Conservation (phyloP, 139 green algal genomes). For the Deuterostichococcus epilithicus region DNA sequence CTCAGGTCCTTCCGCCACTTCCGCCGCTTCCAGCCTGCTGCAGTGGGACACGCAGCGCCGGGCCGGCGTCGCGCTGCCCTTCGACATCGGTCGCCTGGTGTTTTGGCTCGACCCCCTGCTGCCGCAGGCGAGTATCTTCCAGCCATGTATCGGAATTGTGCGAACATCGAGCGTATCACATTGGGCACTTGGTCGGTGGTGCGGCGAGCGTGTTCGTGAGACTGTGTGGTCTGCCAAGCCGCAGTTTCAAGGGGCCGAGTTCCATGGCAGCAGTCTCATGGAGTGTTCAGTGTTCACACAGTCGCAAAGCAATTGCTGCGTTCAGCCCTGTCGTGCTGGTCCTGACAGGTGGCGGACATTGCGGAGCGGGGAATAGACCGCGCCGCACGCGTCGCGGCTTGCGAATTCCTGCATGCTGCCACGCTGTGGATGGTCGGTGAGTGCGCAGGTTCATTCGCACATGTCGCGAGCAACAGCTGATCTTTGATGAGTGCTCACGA, state of each 20-base stretch:
- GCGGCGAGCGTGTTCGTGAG: not conserved
- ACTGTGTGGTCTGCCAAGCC: not conserved
- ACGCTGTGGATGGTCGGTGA: conserved; percentile 28
- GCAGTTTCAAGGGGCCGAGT: too few relatives aligned
- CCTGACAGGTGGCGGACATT: conserved; percentile 9
- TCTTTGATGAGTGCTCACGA: too few relatives aligned
- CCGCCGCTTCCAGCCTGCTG: not conserved
- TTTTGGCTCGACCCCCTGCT: conserved; percentile 17
- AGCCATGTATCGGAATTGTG: too few relatives aligned
- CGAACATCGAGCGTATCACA: too few relatives aligned
- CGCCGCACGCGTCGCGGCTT: conserved; percentile 12
- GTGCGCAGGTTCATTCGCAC: not conserved
- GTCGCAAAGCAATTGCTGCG: too few relatives aligned
- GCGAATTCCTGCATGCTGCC: conserved; percentile 23
- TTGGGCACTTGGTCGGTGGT: too few relatives aligned
- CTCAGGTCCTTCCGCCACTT: not conserved
- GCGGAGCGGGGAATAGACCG: conserved; percentile 17
- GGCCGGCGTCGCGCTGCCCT: conserved; percentile 9
- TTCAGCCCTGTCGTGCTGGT: not conserved
- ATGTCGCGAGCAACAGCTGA: too few relatives aligned
- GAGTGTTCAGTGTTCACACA: too few relatives aligned
- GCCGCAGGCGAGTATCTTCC: conserved; percentile 3
- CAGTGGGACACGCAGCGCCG: conserved; percentile 13
- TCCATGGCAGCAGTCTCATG: too few relatives aligned
- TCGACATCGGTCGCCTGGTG: not conserved